Evolutionary conservation across 179 eudicot genomes (phyloP).

Genomic region (Nepenthes alata): DNA sequence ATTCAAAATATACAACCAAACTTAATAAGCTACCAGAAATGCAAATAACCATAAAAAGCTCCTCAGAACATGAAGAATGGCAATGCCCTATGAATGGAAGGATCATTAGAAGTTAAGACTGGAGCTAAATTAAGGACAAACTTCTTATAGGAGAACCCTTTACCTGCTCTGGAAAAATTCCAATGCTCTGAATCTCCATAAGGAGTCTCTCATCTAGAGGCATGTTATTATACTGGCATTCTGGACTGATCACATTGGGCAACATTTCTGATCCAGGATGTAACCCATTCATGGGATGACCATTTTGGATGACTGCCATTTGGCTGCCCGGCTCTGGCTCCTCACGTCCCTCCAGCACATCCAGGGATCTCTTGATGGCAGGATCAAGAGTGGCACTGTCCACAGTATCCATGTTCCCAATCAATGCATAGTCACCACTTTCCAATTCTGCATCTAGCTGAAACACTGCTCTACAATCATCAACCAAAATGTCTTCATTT

Average conservation of each 20-base stretch:
- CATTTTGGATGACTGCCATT: slow-evolving; percentile 16
- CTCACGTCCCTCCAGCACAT: slow-evolving; percentile 20
- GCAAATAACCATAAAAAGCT: no score
- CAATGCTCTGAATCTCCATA: slow-evolving; percentile 52
- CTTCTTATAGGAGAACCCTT: not conserved
- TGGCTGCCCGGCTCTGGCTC: slow-evolving; percentile 11
- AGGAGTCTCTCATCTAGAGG: slow-evolving; percentile 47
- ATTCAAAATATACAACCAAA: no score
- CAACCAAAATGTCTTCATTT: slow-evolving; percentile 17
- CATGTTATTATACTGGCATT: slow-evolving; percentile 35
- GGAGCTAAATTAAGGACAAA: not conserved
- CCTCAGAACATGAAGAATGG: no score
- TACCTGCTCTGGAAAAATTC: slow-evolving; percentile 41
- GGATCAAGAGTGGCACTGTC: slow-evolving; percentile 21
- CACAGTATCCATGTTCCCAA: slow-evolving; percentile 18
- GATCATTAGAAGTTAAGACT: no score
- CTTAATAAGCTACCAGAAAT: no score
- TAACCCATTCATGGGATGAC: slow-evolving; percentile 22
- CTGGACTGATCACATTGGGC: slow-evolving; percentile 19
- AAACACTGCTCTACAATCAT: slow-evolving; percentile 19
- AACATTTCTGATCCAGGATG: slow-evolving; percentile 19
- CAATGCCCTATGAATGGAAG: no score
- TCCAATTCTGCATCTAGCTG: slow-evolving; percentile 27
- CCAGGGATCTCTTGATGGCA: slow-evolving; percentile 21
- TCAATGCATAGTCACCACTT: slow-evolving; percentile 13